Evolutionary conservation across 2,329 filamentous ascomycete genomes (phyloP), one percentile per base, ranked within the genome.

Genomic region (Sphaerulina populicola): DNA sequence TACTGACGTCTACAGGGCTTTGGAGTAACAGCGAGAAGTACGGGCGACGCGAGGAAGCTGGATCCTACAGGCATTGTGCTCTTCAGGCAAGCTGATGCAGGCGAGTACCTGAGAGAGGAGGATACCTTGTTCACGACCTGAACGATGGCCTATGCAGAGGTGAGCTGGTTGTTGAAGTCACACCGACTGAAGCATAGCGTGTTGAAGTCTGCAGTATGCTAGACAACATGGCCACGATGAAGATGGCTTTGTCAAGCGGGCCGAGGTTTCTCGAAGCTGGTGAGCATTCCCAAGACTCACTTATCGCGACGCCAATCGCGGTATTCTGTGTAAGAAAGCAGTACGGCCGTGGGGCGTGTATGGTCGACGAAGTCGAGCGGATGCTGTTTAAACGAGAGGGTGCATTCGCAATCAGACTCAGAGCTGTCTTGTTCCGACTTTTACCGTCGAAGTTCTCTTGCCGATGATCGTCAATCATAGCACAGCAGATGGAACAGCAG

Each of bases 11-110:
- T 36, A n/a, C 73, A 93, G 68, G 93, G 93, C 12, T 98, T 96
- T 67, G 91, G 91, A 41, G 83, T 95, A 47, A 94, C 88, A 37
- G 87, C 89, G n/a, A 78, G 88, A 66, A 88, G 85, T 57, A 94
- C 88, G 4, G 81, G 85, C 14, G 90, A 96, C 69, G 83, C 86
- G 23, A 78, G 88, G 64, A 79, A 88, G 59, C 69, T 96, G 62
- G 93, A 96, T 57, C 93, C 93, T 0, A 98, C 93, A 0, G 88
- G 85, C 9, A 85, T 96, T 55, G 85, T 88, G 8, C 85, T 85
- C 49, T 97, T 96, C 71, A 78, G 91, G 59, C 93, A 98, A 72
- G 87, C 88, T 0, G 93, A 98, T 73, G 85, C 87, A 61, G 93
- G 93, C 62, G 91, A 97, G 73, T 98, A 95, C 66, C 75, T 98